Conservation (phyloP, 2,329 filamentous ascomycete species). For the Onygenales sp. region DNA sequence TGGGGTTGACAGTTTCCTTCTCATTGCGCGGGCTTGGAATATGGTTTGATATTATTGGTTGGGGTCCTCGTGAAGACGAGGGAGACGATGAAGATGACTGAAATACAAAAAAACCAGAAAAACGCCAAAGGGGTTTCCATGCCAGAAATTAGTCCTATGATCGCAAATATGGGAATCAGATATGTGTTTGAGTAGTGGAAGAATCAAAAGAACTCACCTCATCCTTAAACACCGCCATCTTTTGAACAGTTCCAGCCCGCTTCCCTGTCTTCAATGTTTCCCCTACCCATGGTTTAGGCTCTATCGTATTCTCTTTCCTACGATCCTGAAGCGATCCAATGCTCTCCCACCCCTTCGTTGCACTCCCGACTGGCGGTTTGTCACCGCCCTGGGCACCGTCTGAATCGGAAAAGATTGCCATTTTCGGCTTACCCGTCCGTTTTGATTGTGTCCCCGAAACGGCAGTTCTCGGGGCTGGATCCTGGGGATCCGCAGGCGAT, state of each 20-base stretch:
- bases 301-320: slow-evolving; percentile 86
- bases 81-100: slow-evolving; percentile 19
- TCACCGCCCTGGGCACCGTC: slow-evolving; percentile 48
- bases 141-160: slow-evolving; percentile 84
- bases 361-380: slow-evolving; percentile 43
- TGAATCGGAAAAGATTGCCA: slow-evolving; percentile 82
- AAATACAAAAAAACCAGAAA: slow-evolving; percentile 43
- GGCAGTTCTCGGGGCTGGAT: slow-evolving; percentile 53
- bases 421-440: slow-evolving; percentile 66
- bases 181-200: slow-evolving; percentile 24
- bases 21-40: slow-evolving; percentile 54
- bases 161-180: slow-evolving; percentile 63
- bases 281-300: slow-evolving; percentile 82
- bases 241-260: slow-evolving; percentile 64
- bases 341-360: slow-evolving; percentile 75
- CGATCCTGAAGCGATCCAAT: slow-evolving; percentile 79
- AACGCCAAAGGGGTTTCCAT: slow-evolving; percentile 23
- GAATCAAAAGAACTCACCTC: slow-evolving; percentile 60
- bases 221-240: slow-evolving; percentile 92
- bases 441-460: slow-evolving; percentile 41
- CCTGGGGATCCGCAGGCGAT: slow-evolving; percentile 43
- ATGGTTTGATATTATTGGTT: slow-evolving; percentile 40
- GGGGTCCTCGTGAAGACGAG: slow-evolving; percentile 31
- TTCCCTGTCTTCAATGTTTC: slow-evolving; percentile 83
- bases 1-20: slow-evolving; percentile 73